Percentiles rank a stretch among this genome's conserved stretches.
phyloP scores from a whole-genome alignment of 2,329 filamentous ascomycete genomes.

The Phaeosphaeria sp. region DNA sequence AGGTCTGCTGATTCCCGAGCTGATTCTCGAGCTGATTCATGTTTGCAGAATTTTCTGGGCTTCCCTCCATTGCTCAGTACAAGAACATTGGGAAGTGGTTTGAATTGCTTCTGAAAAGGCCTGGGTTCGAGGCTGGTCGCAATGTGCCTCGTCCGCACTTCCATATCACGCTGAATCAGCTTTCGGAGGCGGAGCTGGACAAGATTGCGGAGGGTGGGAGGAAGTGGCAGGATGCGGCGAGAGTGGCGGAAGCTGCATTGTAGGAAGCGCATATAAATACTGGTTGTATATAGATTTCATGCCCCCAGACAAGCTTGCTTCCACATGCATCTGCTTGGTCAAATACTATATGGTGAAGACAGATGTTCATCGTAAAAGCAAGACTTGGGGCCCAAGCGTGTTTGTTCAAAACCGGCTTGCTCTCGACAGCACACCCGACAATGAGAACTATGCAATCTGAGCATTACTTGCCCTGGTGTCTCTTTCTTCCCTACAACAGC shows the following conservation, averaged over 20 bases:
- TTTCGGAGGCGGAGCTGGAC: conserved; percentile 7
- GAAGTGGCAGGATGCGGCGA: conserved; percentile 11
- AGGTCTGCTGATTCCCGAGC: background rate
- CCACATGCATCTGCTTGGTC: too few species aligned
- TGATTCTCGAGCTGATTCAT: background rate
- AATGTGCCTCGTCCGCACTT: conserved; percentile 12
- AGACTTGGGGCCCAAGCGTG: too few species aligned
- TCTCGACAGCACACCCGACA: too few species aligned
- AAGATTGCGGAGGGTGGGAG: conserved; percentile 3
- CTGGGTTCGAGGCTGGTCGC: conserved; percentile 10
- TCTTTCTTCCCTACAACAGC: too few species aligned
- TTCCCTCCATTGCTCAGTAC: conserved; percentile 4
- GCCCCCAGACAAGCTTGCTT: too few species aligned
- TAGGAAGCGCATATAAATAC: background rate
- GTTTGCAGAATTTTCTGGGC: conserved; percentile 5
- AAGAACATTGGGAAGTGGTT: conserved; percentile 7
- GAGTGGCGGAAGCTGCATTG: conserved; percentile 2
- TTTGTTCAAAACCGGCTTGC: too few species aligned
- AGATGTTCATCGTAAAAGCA: too few species aligned
- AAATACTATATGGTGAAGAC: too few species aligned
- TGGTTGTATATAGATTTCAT: too few species aligned
- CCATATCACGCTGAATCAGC: conserved; percentile 8
- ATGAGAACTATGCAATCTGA: too few species aligned
- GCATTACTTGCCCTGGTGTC: too few species aligned
- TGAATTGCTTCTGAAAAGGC: conserved; percentile 5